Evolutionary conservation across 441 rosid genomes (phyloP).

Genomic region (Metrosideros polymorpha): DNA sequence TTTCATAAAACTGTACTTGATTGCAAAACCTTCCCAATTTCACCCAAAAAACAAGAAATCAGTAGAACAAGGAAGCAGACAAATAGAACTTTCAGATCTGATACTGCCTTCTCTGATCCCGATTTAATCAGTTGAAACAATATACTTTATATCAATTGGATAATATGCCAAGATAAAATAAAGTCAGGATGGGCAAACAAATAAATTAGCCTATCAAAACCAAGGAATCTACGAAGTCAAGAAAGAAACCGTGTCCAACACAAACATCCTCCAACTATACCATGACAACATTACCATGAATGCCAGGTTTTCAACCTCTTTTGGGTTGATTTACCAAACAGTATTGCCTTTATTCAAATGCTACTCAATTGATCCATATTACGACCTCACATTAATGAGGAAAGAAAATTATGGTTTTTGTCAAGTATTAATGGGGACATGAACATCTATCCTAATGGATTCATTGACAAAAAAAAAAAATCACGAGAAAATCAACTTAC

Average conservation of each 20-base stretch:
- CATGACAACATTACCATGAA: background rate
- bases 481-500: conserved; percentile 29
- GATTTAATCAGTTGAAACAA: background rate
- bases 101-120: background rate
- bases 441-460: background rate
- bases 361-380: background rate
- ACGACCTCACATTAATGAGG: background rate
- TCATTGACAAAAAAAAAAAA: background rate
- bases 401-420: background rate
- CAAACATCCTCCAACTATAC: background rate
- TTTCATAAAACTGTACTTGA: background rate
- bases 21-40: background rate
- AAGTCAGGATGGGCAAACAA: background rate
- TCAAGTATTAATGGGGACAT: background rate
- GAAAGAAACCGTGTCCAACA: background rate
- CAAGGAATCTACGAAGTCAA: background rate
- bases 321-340: background rate
- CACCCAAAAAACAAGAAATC: background rate
- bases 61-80: background rate
- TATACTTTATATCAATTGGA: background rate
- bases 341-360: background rate
- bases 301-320: background rate
- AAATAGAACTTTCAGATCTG: background rate
- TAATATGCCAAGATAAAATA: background rate
- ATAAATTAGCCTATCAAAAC: background rate